A percentile compares a stretch with the other conserved stretches of the same genome.
phyloP scores from a whole-genome alignment of 306 rosid species.

The Astragalus membranaceus region DNA sequence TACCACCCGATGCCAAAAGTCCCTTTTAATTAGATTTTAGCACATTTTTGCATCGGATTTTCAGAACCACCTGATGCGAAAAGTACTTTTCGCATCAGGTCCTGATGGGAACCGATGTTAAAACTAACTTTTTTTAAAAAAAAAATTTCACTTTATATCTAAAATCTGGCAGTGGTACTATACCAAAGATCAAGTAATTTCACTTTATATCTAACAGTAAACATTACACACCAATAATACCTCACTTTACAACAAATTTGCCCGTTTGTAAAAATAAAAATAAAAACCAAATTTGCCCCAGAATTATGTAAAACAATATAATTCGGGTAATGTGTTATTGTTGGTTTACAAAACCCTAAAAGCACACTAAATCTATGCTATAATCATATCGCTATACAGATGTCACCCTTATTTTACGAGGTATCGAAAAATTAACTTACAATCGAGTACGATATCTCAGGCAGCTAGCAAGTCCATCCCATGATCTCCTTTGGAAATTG shows the following conservation, averaged over 20 bases:
- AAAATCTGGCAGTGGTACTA: background rate
- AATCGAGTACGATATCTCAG: no score
- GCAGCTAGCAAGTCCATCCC: no score
- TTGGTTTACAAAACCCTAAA: slow-evolving; percentile 30
- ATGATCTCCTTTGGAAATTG: no score
- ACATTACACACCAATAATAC: background rate
- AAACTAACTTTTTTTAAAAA: no score
- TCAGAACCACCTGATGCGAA: no score
- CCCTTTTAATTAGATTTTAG: no score
- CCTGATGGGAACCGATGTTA: no score
- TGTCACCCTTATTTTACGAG: slow-evolving; percentile 21
- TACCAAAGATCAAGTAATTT: background rate
- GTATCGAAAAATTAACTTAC: slow-evolving; percentile 25
- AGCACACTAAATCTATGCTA: slow-evolving; percentile 21
- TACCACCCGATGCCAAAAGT: no score
- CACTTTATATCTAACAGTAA: slow-evolving; percentile 1
- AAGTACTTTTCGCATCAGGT: no score
- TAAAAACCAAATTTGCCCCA: background rate
- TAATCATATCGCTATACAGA: slow-evolving; percentile 43
- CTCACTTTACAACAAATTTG: slow-evolving; percentile 23
- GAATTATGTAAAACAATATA: slow-evolving; percentile 7
- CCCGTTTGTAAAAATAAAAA: background rate
- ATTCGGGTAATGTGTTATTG: slow-evolving; percentile 15
- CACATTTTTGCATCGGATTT: no score
- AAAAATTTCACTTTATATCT: no score